These are phyloP conservation scores for Lactifluus pinguis DNA, from an alignment of 768 basidiomycete genomes.

Conservation along the genomic window DNA sequence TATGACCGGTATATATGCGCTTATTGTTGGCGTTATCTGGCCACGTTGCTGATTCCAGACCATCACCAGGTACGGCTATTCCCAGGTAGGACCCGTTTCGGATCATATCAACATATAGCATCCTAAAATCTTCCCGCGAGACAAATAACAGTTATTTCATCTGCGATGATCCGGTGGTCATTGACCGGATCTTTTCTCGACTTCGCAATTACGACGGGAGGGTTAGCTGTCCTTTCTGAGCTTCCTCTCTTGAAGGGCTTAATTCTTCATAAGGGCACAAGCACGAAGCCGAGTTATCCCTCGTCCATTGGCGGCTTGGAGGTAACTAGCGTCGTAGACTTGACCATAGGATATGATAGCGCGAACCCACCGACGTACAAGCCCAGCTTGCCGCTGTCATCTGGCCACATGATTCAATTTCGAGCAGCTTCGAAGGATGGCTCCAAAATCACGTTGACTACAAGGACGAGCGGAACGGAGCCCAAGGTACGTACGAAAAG, in stretches of 20 bases:
- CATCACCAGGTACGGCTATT: conserved; percentile 58
- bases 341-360: conserved; percentile 73
- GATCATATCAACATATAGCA: neutral
- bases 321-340: conserved; percentile 59
- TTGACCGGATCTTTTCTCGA: conserved; percentile 57
- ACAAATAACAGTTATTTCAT: conserved; percentile 79
- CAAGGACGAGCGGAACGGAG: conserved; percentile 81
- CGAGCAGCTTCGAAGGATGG: conserved; percentile 37
- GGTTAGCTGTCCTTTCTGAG: conserved; percentile 16
- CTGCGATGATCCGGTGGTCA: conserved; percentile 56
- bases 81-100: conserved; percentile 40
- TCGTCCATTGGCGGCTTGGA: conserved; percentile 47
- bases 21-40: neutral
- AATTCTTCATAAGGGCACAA: conserved; percentile 10
- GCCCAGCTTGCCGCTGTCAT: conserved; percentile 60
- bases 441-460: conserved; percentile 56
- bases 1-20: conserved; percentile 41
- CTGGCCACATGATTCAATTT: conserved; percentile 83
- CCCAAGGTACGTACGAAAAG: conserved; percentile 51
- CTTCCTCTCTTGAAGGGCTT: conserved; percentile 1
- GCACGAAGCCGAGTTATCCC: conserved; percentile 42
- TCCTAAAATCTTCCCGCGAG: conserved; percentile 27
- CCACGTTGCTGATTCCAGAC: conserved; percentile 1
- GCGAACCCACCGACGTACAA: conserved; percentile 55
- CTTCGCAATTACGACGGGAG: conserved; percentile 50